Percentiles rank a stretch among this genome's conserved stretches.
phyloP scores from a whole-genome alignment of 148 eudicot genomes.

The Fallopia convolvulus region DNA sequence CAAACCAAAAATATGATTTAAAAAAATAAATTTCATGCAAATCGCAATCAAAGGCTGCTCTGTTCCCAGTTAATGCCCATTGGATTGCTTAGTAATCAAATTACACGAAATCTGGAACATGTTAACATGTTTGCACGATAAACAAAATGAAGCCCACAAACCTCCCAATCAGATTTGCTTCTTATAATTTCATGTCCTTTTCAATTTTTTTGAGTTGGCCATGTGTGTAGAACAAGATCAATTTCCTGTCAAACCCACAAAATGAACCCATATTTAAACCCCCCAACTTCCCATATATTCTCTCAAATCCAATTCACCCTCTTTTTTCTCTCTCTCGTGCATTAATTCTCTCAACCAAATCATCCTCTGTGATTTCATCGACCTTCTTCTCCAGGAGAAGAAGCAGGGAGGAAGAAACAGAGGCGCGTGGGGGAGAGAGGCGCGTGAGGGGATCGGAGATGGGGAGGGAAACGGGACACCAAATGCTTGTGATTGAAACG shows the following conservation, averaged over 20 bases:
- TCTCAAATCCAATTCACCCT: background rate
- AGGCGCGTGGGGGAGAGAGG: background rate
- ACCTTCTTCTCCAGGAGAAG: background rate
- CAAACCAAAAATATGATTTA: background rate
- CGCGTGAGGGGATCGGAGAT: background rate
- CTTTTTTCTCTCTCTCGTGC: background rate
- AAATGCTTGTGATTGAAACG: background rate
- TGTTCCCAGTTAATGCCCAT: conserved; percentile 7
- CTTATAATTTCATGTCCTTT: background rate
- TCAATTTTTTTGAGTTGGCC: conserved; percentile 3
- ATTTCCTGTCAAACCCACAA: background rate
- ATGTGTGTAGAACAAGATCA: background rate
- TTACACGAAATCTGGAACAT: background rate
- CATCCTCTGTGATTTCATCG: conserved; percentile 1
- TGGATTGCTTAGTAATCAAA: background rate
- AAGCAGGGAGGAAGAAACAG: background rate
- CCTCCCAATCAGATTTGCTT: background rate
- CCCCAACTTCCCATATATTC: background rate
- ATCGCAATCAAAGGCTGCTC: conserved; percentile 8
- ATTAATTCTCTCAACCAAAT: background rate
- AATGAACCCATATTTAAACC: background rate
- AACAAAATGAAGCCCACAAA: background rate
- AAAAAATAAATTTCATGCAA: background rate
- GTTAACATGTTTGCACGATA: conserved; percentile 10
- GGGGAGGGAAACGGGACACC: conserved; percentile 11